Evolutionary conservation across 106 monocot species (phyloP).

Genomic region (Posidonia australis): DNA sequence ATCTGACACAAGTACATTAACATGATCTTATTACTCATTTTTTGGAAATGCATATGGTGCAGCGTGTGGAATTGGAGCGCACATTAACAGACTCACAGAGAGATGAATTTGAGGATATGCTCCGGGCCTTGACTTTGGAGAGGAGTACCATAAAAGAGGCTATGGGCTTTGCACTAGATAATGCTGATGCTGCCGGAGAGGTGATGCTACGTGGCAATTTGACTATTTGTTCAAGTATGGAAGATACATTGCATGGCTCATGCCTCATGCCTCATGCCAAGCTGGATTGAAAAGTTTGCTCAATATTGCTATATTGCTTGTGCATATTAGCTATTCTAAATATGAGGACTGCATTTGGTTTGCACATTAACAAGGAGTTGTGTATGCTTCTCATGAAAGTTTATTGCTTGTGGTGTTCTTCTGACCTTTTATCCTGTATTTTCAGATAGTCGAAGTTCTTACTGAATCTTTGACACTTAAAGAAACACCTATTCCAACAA

Average conservation of each 20-base stretch:
- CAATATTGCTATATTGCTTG: background rate
- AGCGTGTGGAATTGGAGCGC: conserved; percentile 88
- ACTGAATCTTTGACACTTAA: conserved; percentile 92
- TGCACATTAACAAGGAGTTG: too few relatives aligned
- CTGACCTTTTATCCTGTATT: background rate
- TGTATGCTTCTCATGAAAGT: background rate
- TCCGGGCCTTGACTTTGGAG: conserved; percentile 83
- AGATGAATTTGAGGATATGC: conserved; percentile 99
- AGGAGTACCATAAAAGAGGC: conserved; percentile 87
- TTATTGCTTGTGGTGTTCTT: background rate
- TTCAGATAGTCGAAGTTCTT: conserved; percentile 89
- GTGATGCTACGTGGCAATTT: conserved; percentile 21
- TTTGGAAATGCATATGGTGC: conserved; percentile 4
- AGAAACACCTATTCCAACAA: conserved; percentile 94
- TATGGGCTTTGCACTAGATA: conserved; percentile 97
- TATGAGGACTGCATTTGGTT: background rate
- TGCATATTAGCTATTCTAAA: background rate
- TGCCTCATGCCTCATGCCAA: too few relatives aligned
- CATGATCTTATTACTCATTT: background rate
- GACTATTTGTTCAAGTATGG: background rate
- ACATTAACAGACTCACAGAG: conserved; percentile 90
- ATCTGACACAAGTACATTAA: background rate
- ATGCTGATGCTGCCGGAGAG: conserved; percentile 99
- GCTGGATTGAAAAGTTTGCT: too few relatives aligned
- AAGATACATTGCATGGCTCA: too few relatives aligned